A percentile compares a stretch with the other conserved stretches of the same genome.
Conservation (phyloP, 1,139 yeast species). For the Candida freyschussii region DNA sequence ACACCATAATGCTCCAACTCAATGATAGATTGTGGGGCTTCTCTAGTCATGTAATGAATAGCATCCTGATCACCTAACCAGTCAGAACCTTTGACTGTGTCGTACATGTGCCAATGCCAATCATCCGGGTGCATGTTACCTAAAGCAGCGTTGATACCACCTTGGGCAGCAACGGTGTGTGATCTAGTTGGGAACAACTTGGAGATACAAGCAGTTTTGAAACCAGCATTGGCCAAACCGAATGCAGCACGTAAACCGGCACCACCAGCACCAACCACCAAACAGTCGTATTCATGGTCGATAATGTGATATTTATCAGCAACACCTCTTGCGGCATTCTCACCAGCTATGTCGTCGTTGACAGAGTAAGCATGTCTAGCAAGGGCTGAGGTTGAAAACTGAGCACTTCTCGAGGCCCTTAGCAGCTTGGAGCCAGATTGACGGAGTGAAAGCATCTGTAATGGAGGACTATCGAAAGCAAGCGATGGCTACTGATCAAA, state of each 20-base stretch:
- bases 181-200: slow-evolving; percentile 98
- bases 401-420: slow-evolving; percentile 12
- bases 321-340: slow-evolving; percentile 38
- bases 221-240: slow-evolving; percentile 96
- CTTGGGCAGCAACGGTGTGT: slow-evolving; percentile 99
- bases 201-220: slow-evolving; percentile 95
- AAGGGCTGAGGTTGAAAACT: slow-evolving; percentile 22
- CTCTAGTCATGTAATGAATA: slow-evolving; percentile 97
- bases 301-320: slow-evolving; percentile 82
- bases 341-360: slow-evolving; percentile 29
- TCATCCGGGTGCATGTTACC: slow-evolving; percentile 96
- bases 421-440: slow-evolving; percentile 17
- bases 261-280: slow-evolving; percentile 99
- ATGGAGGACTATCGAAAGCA: background rate
- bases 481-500: background rate
- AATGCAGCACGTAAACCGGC: slow-evolving; percentile 99
- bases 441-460: slow-evolving; percentile 24
- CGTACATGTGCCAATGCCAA: slow-evolving; percentile 99
- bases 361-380: slow-evolving; percentile 25
- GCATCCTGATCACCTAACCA: slow-evolving; percentile 99
- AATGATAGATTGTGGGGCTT: slow-evolving; percentile 93
- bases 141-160: slow-evolving; percentile 98
- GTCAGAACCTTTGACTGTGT: slow-evolving; percentile 99
- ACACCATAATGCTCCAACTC: slow-evolving; percentile 98
- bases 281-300: slow-evolving; percentile 97